Evolutionary conservation across 495 filamentous ascomycete species (phyloP).

Genomic region (Glutinoglossum americanum): DNA sequence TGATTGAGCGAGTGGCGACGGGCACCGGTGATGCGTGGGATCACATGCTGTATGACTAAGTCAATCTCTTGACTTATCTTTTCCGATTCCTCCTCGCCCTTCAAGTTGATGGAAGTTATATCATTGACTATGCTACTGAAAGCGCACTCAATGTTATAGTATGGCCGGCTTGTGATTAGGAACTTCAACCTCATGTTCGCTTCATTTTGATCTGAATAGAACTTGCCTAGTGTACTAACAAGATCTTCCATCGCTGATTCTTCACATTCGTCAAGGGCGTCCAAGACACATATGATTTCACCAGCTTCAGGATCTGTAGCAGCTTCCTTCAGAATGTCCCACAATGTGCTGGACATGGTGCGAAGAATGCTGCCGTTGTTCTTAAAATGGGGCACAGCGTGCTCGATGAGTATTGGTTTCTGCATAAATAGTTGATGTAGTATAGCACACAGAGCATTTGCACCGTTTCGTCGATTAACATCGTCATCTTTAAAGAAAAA

Average conservation of each 20-base stretch:
- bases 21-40: no score
- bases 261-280: background rate
- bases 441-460: slow-evolving; percentile 16
- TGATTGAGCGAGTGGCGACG: no score
- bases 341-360: background rate
- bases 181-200: background rate
- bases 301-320: background rate
- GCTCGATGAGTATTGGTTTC: slow-evolving; percentile 7
- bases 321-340: background rate
- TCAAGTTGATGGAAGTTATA: background rate
- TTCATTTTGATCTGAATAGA: background rate
- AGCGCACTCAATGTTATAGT: background rate
- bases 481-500: slow-evolving; percentile 23
- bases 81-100: background rate
- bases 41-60: background rate
- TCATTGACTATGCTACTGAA: background rate
- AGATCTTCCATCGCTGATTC: background rate
- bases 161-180: background rate
- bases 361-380: no score
- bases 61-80: background rate
- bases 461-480: slow-evolving; percentile 6
- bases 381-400: slow-evolving; percentile 3
- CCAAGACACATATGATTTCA: background rate
- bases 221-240: background rate
- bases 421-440: slow-evolving; percentile 19